These are phyloP conservation scores for Termitomyces sp. DNA, from an alignment of 768 basidiomycete species.

Conservation along the genomic window DNA sequence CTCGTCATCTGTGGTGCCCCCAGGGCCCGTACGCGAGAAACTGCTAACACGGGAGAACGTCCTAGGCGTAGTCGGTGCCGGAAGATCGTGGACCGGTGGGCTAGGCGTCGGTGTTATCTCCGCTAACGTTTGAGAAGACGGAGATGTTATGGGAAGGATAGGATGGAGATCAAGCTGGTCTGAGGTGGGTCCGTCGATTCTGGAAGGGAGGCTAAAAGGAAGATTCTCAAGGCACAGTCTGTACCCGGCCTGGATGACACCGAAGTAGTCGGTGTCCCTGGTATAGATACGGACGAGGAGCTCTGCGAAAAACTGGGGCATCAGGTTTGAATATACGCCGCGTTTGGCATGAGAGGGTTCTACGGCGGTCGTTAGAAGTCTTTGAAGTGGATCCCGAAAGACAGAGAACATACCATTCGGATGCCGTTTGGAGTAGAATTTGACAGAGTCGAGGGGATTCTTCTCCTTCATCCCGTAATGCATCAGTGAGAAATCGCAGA, in stretches of 20 bases:
- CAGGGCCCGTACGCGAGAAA: conserved; percentile 18
- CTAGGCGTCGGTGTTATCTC: conserved; percentile 9
- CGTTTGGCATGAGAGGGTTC: conserved; percentile 37
- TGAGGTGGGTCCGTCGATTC: neutral
- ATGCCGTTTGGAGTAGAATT: conserved; percentile 51
- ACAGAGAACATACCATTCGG: conserved; percentile 30
- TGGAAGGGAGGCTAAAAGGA: neutral
- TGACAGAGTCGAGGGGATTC: conserved; percentile 65
- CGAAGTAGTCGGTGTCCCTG: conserved; percentile 50
- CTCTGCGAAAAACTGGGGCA: conserved; percentile 66
- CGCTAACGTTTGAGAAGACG: neutral
- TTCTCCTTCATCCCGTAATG: conserved; percentile 26
- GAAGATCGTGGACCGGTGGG: no score
- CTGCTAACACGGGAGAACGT: conserved; percentile 20
- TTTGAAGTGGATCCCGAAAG: neutral
- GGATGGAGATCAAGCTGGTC: neutral
- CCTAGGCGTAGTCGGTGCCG: no score
- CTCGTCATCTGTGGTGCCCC: conserved; percentile 13
- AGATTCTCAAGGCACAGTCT: neutral
- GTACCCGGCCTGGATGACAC: conserved; percentile 67
- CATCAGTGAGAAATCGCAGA: conserved; percentile 14
- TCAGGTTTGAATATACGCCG: conserved; percentile 21
- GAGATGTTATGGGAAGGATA: neutral
- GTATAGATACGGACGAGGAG: conserved; percentile 62
- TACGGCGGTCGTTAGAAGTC: conserved; percentile 16